phyloP scores from a whole-genome alignment of 768 basidiomycete genomes.

The Flagelloscypha sp. region DNA sequence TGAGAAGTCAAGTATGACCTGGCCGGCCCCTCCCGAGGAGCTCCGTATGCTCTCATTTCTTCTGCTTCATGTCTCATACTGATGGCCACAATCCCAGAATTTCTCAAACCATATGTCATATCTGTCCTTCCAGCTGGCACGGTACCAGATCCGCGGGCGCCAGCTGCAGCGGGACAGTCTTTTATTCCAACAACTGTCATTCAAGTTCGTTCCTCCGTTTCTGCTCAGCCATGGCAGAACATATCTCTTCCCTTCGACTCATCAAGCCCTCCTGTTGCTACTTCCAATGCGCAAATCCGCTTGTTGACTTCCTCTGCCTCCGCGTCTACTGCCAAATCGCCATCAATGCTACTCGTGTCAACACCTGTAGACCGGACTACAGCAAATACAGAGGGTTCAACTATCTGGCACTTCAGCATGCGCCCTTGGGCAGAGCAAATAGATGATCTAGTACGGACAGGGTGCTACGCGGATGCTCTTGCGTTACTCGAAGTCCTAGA shows the following conservation, averaged over 20 bases:
- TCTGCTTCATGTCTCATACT: conserved; percentile 1
- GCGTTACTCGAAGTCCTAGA: conserved; percentile 68
- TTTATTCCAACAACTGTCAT: conserved; percentile 51
- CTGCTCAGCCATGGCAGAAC: conserved; percentile 51
- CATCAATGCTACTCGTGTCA: conserved; percentile 51
- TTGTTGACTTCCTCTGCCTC: conserved; percentile 53
- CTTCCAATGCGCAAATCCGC: conserved; percentile 44
- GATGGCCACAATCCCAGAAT: conserved; percentile 33
- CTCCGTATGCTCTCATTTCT: conserved; percentile 34
- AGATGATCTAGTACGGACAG: conserved; percentile 68
- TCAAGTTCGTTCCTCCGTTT: conserved; percentile 66
- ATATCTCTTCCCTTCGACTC: conserved; percentile 53
- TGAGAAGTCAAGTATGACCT: conserved; percentile 46
- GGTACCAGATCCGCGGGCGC: conserved; percentile 29
- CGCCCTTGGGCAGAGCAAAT: conserved; percentile 73
- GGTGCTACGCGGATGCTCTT: conserved; percentile 72
- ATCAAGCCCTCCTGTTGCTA: conserved; percentile 20
- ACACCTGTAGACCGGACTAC: conserved; percentile 68
- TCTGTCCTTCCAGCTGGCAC: conserved; percentile 66
- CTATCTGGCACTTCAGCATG: conserved; percentile 70
- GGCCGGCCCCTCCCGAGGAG: conserved; percentile 81
- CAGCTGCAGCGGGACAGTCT: conserved; percentile 19
- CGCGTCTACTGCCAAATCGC: conserved; percentile 44
- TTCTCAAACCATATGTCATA: conserved; percentile 70
- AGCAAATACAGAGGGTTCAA: conserved; percentile 61